A percentile compares a stretch with the other conserved stretches of the same genome.
phyloP scores from a whole-genome alignment of 129 eudicot species.

The Centaurea solstitialis region DNA sequence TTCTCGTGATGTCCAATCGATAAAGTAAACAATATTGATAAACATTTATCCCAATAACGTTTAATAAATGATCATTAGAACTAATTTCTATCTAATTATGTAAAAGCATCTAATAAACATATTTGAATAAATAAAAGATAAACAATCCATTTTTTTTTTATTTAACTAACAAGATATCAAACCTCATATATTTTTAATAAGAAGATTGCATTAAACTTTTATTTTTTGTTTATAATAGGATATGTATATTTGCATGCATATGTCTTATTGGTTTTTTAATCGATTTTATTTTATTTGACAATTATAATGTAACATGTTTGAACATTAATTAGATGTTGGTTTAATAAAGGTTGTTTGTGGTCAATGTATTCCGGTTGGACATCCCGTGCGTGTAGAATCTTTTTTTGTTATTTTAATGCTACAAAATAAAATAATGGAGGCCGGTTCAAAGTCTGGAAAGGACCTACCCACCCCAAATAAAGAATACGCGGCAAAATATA shows the following conservation, averaged over 20 bases:
- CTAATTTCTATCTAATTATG: no score
- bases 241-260: background rate
- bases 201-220: no score
- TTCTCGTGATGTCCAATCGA: no score
- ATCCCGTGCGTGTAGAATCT: background rate
- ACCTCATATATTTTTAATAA: no score
- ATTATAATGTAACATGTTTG: background rate
- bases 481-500: background rate
- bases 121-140: no score
- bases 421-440: slow-evolving; percentile 13
- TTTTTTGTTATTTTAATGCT: background rate
- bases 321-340: background rate
- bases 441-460: slow-evolving; percentile 14
- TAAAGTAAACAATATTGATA: no score
- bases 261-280: background rate
- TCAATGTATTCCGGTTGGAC: slow-evolving; percentile 5
- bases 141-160: no score
- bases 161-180: no score
- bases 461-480: slow-evolving; percentile 12
- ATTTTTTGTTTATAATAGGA: no score
- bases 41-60: no score
- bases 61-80: no score
- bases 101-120: no score
- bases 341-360: background rate
- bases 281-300: background rate